Evolutionary conservation across 768 basidiomycete genomes (phyloP), one percentile per base, ranked within the genome.

Genomic region (Rhizopogon vinicolor): DNA sequence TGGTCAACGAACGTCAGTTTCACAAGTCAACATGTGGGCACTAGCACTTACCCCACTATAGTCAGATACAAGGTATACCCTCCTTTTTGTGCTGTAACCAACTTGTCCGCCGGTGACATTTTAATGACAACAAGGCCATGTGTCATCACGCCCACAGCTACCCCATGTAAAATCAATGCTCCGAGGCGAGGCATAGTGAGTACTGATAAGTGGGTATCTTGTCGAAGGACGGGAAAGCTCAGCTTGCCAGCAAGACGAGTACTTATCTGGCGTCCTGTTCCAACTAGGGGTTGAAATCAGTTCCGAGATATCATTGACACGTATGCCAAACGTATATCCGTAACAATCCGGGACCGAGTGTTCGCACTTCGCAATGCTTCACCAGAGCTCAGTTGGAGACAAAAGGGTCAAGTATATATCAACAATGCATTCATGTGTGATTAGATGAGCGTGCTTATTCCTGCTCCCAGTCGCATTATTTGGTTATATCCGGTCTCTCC

Each of bases 61-160:
- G 91, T 93, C 52, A 93, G 71, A 63, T 81, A 93, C 65, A 86
- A 85, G 45, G 77, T 79, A 59, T 84, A 82, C 1, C 89, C 89
- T 2, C 87, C 86, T 59, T 78, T 80, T 60, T 81, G 81, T 3
- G 60, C 52, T 13, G 19, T 41, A 1, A 84, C 76, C 58, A 68
- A 73, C 1, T 56, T 53, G 51, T 68, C 62, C 5, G 72, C 56
- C 16, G 58, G 53, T 14, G 53, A 37, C 1, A 25, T 25, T 14
- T 28, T 33, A 14, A 73, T 31, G 18, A 55, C 49, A 37, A 60
- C 28, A 62, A 65, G 76, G 0, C 74, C 77, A 57, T 70, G 75
- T 2, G 66, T 53, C 75, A 77, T 75, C 57, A 69, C 53, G 0
- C 60, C 42, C 10, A 66, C 69, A 1, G 70, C 68, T 4, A 55